Base-by-base conservation (phyloP, 495 filamentous ascomycete species). In the Podospora didyma region DNA sequence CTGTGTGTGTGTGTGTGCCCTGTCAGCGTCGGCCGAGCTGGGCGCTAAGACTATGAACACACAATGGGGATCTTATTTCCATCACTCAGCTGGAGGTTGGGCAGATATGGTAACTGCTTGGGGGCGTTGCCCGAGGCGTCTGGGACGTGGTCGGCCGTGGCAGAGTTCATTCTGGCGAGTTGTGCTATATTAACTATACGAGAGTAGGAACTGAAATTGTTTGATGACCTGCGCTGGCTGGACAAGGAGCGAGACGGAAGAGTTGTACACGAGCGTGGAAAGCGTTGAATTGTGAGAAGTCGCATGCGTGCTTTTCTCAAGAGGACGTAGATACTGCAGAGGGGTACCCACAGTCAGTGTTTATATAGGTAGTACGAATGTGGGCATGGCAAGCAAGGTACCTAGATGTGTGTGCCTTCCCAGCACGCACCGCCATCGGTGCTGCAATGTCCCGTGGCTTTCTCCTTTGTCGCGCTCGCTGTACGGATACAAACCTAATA, bases 61-160 rank as follows among this genome's bases (percentile, higher is more conserved):
- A 89, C 87, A 71, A 90, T 73, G 16, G 90, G 90, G 24, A 94
- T 86, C 22, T 81, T 78, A 46, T 82, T 83, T 17, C 86, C 88
- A 71, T 94, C 89, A 58, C 83, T 87, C 51, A 94, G 75, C 61
- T 86, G 85, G 49, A 88, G 31, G 66, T 60, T 42, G 68, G 72
- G 72, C 34, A 79, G 66, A 53, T 59, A 60, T 23, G 47, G 41
- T 10, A 64, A 34, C 61, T 75, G 70, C 58, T 75, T 75, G 31
- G 73, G 65, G 17, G 60, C 48, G 7, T 51, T 52, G 16, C 60
- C 68, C 45, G 59, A 59, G 7, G 57, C 51, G 22, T 65, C 51
- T 24, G 73, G 66, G 35, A 65, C 54, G 57, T 61, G 70, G 17
- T 54, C 37, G 26, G 68, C 46, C 2, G 62, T 68, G 44, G 63